Percentiles rank a stretch among this genome's conserved stretches.
Evolutionary conservation across 2,329 filamentous ascomycete genomes (phyloP).

Genomic region (Lasiodiplodia citricola): DNA sequence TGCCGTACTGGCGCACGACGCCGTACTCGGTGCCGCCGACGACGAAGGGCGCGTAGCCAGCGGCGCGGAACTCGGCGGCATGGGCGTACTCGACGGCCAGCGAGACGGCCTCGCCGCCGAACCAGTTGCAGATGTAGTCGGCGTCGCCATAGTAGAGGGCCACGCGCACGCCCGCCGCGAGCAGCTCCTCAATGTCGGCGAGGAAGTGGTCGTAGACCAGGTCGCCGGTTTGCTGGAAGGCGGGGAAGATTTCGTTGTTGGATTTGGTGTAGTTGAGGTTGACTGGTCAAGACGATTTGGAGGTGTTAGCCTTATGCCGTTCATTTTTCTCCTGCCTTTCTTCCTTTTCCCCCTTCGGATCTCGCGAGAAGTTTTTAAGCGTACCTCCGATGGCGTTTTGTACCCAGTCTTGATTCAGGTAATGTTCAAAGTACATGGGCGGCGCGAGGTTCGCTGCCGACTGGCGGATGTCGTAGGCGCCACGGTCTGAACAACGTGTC

Average conservation of each 20-base stretch:
- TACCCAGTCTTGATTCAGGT: slow-evolving; percentile 65
- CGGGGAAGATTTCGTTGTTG: slow-evolving; percentile 56
- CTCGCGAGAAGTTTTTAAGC: background rate
- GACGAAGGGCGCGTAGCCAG: slow-evolving; percentile 41
- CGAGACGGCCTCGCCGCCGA: slow-evolving; percentile 38
- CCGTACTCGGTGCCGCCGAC: slow-evolving; percentile 48
- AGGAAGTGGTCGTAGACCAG: slow-evolving; percentile 66
- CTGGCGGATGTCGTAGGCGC: slow-evolving; percentile 66
- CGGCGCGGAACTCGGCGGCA: slow-evolving; percentile 34
- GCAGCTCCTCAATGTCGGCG: slow-evolving; percentile 48
- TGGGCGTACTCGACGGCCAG: slow-evolving; percentile 45
- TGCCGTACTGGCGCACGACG: slow-evolving; percentile 47
- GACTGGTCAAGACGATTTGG: slow-evolving; percentile 38
- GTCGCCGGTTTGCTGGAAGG: slow-evolving; percentile 57
- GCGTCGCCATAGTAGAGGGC: slow-evolving; percentile 43
- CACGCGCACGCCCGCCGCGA: slow-evolving; percentile 46
- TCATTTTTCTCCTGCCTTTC: too few relatives aligned
- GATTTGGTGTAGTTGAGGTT: slow-evolving; percentile 64
- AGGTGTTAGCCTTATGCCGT: background rate
- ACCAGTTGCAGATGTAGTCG: slow-evolving; percentile 47
- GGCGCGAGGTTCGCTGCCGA: slow-evolving; percentile 65
- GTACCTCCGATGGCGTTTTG: slow-evolving; percentile 61
- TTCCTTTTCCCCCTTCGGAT: too few relatives aligned
- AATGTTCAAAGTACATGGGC: slow-evolving; percentile 64
- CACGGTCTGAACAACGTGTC: slow-evolving; percentile 33